phyloP scores from a whole-genome alignment of 2,329 filamentous ascomycete genomes.

The Phialophora expanda region DNA sequence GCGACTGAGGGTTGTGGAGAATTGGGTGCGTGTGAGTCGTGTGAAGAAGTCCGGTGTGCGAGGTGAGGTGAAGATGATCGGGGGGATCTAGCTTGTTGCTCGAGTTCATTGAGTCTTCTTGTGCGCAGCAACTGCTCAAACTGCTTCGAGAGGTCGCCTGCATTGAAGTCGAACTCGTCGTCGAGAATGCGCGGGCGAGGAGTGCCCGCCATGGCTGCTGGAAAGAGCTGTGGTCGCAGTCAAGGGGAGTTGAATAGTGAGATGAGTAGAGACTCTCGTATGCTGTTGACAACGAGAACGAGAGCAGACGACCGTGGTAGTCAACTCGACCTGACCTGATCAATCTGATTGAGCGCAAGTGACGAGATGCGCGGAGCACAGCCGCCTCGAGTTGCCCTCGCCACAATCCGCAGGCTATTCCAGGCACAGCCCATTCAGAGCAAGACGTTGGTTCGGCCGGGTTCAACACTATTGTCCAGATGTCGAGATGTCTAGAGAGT shows the following conservation, averaged over 20 bases:
- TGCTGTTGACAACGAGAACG: conserved; percentile 1
- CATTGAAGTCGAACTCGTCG: conserved; percentile 65
- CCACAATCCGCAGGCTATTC: conserved; percentile 28
- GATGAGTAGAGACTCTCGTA: conserved; percentile 9
- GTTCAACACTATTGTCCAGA: conserved; percentile 2
- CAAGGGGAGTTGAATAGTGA: conserved; percentile 12
- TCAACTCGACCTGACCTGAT: conserved; percentile 13
- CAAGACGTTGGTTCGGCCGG: conserved; percentile 1
- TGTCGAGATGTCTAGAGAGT: neutral
- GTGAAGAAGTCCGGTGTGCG: conserved; percentile 32
- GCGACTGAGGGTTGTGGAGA: conserved; percentile 39
- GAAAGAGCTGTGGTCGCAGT: neutral
- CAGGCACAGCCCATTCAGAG: conserved; percentile 23
- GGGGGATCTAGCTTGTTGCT: conserved; percentile 64
- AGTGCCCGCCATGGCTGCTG: conserved; percentile 30
- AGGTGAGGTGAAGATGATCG: conserved; percentile 43
- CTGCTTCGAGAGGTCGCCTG: conserved; percentile 76
- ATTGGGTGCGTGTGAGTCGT: conserved; percentile 38
- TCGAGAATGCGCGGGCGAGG: conserved; percentile 37
- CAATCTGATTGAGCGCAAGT: conserved; percentile 15
- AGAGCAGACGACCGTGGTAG: conserved; percentile 1
- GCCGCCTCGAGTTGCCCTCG: conserved; percentile 31
- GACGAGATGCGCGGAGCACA: conserved; percentile 33
- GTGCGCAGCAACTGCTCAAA: conserved; percentile 88
- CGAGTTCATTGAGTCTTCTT: conserved; percentile 83